Conservation (phyloP, 83 land plant species). For the Picea mariana region DNA sequence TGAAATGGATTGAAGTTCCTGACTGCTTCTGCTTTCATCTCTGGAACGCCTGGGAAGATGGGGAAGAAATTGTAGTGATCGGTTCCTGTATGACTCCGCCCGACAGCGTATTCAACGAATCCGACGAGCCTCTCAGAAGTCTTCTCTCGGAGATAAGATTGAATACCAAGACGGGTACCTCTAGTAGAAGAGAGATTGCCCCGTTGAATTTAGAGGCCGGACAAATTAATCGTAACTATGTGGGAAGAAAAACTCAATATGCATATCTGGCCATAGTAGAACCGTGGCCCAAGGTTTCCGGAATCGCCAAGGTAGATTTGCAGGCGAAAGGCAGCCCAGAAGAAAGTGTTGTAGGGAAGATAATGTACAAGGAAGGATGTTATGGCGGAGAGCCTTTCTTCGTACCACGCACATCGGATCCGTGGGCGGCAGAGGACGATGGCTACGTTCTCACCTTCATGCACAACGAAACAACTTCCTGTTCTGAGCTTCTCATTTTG, state of each 20-base stretch:
- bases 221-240: slow-evolving; percentile 45
- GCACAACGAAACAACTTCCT: slow-evolving; percentile 47
- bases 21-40: slow-evolving; percentile 60
- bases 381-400: slow-evolving; percentile 81
- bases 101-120: slow-evolving; percentile 58
- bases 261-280: slow-evolving; percentile 73
- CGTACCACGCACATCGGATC: too few relatives aligned
- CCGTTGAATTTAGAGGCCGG: slow-evolving; percentile 74
- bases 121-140: slow-evolving; percentile 37
- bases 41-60: slow-evolving; percentile 61
- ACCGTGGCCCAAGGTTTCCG: slow-evolving; percentile 81
- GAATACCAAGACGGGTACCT: slow-evolving; percentile 45
- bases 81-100: slow-evolving; percentile 86
- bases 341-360: slow-evolving; percentile 31
- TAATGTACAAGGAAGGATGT: slow-evolving; percentile 36
- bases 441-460: slow-evolving; percentile 60
- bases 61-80: slow-evolving; percentile 57
- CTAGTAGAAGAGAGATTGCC: slow-evolving; percentile 46
- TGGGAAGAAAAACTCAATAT: slow-evolving; percentile 56
- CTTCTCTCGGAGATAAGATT: slow-evolving; percentile 63
- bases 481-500: slow-evolving; percentile 60
- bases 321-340: not conserved
- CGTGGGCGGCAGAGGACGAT: slow-evolving; percentile 65
- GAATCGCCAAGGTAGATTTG: slow-evolving; percentile 81
- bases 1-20: slow-evolving; percentile 51